These are phyloP conservation scores for Pistacia integerrima DNA, from an alignment of 345 rosid species.

Conservation along the genomic window DNA sequence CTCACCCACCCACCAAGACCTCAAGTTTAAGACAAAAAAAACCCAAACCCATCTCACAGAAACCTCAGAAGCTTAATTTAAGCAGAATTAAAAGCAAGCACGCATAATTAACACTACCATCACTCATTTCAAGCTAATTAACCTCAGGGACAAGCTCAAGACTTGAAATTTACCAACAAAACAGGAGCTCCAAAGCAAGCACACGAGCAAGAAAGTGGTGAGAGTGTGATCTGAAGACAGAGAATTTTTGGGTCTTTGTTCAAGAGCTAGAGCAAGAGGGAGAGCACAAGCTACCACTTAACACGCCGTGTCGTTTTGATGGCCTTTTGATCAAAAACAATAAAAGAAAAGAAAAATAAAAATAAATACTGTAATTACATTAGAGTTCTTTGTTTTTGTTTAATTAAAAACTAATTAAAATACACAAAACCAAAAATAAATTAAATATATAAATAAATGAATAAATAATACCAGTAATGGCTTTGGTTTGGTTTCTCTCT, in stretches of 20 bases:
- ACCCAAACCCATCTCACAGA: conserved; percentile 2
- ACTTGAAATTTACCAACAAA: conserved; percentile 21
- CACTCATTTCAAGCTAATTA: conserved; percentile 27
- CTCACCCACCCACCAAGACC: neutral
- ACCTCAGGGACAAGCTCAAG: neutral
- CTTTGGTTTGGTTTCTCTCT: conserved; percentile 13
- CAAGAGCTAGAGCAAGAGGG: neutral
- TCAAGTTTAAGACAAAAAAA: neutral
- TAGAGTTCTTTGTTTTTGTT: neutral
- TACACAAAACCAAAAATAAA: neutral
- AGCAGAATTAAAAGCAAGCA: neutral
- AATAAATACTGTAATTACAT: neutral
- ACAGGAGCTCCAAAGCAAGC: conserved; percentile 20
- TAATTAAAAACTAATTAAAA: neutral
- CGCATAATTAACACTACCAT: neutral
- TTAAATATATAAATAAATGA: neutral
- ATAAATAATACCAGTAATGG: neutral
- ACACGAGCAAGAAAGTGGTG: conserved; percentile 14
- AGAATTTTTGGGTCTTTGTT: conserved; percentile 40
- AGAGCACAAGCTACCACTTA: neutral
- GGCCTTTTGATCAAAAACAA: conserved; percentile 13
- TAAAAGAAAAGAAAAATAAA: neutral
- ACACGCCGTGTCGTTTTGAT: conserved; percentile 28
- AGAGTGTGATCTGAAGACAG: conserved; percentile 39
- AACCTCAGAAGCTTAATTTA: conserved; percentile 5